Base-by-base conservation (phyloP, 441 rosid species). In the Macaranga tanarius region DNA sequence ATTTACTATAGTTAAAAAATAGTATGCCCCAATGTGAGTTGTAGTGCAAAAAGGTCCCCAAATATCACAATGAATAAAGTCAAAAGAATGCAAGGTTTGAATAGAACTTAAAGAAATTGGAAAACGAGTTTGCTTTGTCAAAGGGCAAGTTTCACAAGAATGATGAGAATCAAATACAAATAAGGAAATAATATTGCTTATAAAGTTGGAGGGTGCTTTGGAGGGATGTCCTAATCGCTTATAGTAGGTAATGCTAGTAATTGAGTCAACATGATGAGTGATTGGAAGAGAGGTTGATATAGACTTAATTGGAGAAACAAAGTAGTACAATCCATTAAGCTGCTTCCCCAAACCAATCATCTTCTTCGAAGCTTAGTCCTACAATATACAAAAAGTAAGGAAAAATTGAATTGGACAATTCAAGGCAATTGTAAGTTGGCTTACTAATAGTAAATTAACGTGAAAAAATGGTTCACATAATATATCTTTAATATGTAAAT, bases 201-300 rank as follows among this genome's bases (percentile, higher is more conserved):
- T n/a, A n/a, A n/a, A n/a, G n/a, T n/a, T n/a, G n/a, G n/a, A n/a
- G n/a, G n/a, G n/a, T n/a, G n/a, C n/a, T n/a, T n/a, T n/a, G n/a
- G n/a, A n/a, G n/a, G n/a, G n/a, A n/a, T n/a, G n/a, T 15, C 45
- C 1, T 1, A 61, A 4, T 2, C 45, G 8, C 4, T 61, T 31
- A 0, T 61, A 22, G 7, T 44, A 61, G 0, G 40, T 2, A 31
- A 0, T 12, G 8, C 1, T 0, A 13, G 13, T 16, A 3, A 11
- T 10, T 0, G 12, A 0, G 11, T 2, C 2, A 0, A 40, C 17
- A 2, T n/a, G 51, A n/a, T n/a, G 22, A 0, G 55, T 9, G 19
- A 44, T 23, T 44, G 56, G 56, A 9, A 47, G 51, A 47, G 42
- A 38, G 42, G 42, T 38, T 38, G 2, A 3, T 5, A 0, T 3